These are phyloP conservation scores for Elasticomyces elasticus DNA, from an alignment of 495 filamentous ascomycete genomes.

Conservation along the genomic window DNA sequence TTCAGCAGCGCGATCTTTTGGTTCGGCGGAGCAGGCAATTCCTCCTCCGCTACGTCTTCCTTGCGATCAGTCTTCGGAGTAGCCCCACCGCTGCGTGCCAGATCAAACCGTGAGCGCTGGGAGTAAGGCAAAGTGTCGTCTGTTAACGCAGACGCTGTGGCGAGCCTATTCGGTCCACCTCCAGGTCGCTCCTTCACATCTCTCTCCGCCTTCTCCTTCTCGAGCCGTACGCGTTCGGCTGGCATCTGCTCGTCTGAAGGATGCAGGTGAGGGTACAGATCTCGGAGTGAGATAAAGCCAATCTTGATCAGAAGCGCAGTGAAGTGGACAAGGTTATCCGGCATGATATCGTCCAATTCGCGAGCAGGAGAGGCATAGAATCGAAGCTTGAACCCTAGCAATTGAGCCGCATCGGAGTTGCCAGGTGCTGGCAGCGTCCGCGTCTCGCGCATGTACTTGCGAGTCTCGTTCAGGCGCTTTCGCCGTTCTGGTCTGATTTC, in stretches of 20 bases:
- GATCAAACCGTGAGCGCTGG: slow-evolving; percentile 15
- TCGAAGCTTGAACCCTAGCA: slow-evolving; percentile 93
- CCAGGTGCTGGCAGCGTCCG: slow-evolving; percentile 72
- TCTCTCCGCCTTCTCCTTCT: slow-evolving; percentile 70
- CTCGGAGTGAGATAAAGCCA: slow-evolving; percentile 89
- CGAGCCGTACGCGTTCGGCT: slow-evolving; percentile 49
- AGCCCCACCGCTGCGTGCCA: slow-evolving; percentile 25
- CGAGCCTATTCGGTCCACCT: slow-evolving; percentile 72
- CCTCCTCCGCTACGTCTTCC: slow-evolving; percentile 40
- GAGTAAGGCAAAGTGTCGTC: slow-evolving; percentile 63
- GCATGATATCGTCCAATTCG: slow-evolving; percentile 57
- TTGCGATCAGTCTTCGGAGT: slow-evolving; percentile 31
- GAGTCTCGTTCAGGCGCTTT: slow-evolving; percentile 36
- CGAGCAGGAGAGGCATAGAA: slow-evolving; percentile 75
- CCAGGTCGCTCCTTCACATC: slow-evolving; percentile 55
- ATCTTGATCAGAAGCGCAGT: slow-evolving; percentile 90
- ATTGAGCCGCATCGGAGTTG: slow-evolving; percentile 82
- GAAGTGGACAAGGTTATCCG: slow-evolving; percentile 84
- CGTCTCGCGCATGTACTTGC: slow-evolving; percentile 66
- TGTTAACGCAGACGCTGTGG: slow-evolving; percentile 74
- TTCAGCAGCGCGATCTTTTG: slow-evolving; percentile 80
- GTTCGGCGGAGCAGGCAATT: slow-evolving; percentile 70
- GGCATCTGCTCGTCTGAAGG: slow-evolving; percentile 77
- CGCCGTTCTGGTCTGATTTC: slow-evolving; percentile 18
- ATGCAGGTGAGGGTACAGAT: slow-evolving; percentile 88